These are phyloP conservation scores for Fusarium nanum DNA, from an alignment of 2,329 filamentous ascomycete genomes.

Conservation along the genomic window DNA sequence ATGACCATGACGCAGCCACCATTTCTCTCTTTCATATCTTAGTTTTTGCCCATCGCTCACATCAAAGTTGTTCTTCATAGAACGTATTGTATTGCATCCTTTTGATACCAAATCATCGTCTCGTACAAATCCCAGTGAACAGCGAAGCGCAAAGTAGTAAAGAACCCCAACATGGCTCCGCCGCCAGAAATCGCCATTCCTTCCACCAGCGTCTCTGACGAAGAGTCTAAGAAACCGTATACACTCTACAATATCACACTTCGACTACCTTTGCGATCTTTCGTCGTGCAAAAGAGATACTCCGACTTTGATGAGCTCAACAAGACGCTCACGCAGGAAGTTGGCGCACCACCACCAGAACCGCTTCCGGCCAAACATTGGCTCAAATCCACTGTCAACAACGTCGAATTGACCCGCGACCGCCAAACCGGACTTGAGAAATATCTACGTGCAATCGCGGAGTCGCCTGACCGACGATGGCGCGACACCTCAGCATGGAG, in stretches of 20 bases:
- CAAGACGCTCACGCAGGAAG: slow-evolving; percentile 67
- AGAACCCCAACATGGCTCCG: slow-evolving; percentile 64
- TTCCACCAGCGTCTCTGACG: slow-evolving; percentile 69
- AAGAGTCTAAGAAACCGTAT: slow-evolving; percentile 69
- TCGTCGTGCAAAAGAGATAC: slow-evolving; percentile 83
- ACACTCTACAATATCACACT: slow-evolving; percentile 84
- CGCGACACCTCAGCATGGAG: slow-evolving; percentile 79
- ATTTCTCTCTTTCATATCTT: slow-evolving; percentile 24
- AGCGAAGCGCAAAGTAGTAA: not conserved
- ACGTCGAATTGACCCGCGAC: slow-evolving; percentile 75
- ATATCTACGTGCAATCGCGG: slow-evolving; percentile 79
- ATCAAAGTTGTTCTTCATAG: not conserved
- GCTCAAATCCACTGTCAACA: slow-evolving; percentile 78
- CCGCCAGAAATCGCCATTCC: slow-evolving; percentile 75
- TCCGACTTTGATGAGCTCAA: slow-evolving; percentile 81
- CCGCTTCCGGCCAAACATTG: slow-evolving; percentile 79
- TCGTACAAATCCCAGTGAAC: not conserved
- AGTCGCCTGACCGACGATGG: slow-evolving; percentile 80
- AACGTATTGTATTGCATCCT: not conserved
- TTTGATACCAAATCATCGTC: not conserved
- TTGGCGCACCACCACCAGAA: slow-evolving; percentile 72
- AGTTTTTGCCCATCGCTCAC: slow-evolving; percentile 8
- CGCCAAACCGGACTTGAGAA: slow-evolving; percentile 75
- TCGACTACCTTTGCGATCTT: slow-evolving; percentile 79
- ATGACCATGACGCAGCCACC: slow-evolving; percentile 38